phyloP scores from a whole-genome alignment of 768 basidiomycete species.

The Fomitopsis serialis region DNA sequence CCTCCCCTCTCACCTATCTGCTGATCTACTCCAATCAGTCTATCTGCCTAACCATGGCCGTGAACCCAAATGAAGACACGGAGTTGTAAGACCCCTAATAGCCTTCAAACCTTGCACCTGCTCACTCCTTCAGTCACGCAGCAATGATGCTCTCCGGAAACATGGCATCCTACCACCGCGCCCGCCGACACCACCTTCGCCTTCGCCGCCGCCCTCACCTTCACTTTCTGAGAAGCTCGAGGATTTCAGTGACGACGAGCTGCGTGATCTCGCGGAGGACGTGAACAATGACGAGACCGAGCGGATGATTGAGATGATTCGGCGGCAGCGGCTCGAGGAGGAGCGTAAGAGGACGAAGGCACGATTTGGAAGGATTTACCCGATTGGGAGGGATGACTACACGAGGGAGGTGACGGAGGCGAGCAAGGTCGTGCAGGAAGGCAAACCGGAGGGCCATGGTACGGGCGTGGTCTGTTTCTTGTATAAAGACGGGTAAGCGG shows the following conservation, averaged over 20 bases:
- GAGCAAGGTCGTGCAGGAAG: slow-evolving; percentile 64
- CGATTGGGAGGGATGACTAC: slow-evolving; percentile 91
- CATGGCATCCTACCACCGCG: slow-evolving; percentile 85
- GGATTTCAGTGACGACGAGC: slow-evolving; percentile 55
- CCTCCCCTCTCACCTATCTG: neutral
- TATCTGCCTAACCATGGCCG: slow-evolving; percentile 38
- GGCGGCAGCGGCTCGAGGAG: slow-evolving; percentile 59
- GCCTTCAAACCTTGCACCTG: slow-evolving; percentile 1
- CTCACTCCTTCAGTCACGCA: slow-evolving; percentile 27
- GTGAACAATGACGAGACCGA: slow-evolving; percentile 71
- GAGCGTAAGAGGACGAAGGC: slow-evolving; percentile 53
- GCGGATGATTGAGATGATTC: slow-evolving; percentile 62
- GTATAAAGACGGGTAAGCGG: slow-evolving; percentile 88
- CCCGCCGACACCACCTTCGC: slow-evolving; percentile 60
- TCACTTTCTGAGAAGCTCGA: slow-evolving; percentile 63
- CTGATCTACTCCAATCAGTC: neutral
- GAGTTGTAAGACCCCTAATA: slow-evolving; percentile 71
- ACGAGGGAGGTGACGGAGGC: slow-evolving; percentile 94
- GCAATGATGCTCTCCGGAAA: slow-evolving; percentile 91
- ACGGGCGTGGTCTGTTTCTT: slow-evolving; percentile 93
- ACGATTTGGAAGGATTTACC: slow-evolving; percentile 80
- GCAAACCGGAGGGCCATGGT: slow-evolving; percentile 61
- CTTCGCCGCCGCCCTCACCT: slow-evolving; percentile 79
- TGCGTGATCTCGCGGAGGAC: slow-evolving; percentile 69
- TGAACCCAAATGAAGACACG: slow-evolving; percentile 88